Base-by-base conservation (phyloP, 2,329 filamentous ascomycete genomes). In the Colletotrichum graminicola region DNA sequence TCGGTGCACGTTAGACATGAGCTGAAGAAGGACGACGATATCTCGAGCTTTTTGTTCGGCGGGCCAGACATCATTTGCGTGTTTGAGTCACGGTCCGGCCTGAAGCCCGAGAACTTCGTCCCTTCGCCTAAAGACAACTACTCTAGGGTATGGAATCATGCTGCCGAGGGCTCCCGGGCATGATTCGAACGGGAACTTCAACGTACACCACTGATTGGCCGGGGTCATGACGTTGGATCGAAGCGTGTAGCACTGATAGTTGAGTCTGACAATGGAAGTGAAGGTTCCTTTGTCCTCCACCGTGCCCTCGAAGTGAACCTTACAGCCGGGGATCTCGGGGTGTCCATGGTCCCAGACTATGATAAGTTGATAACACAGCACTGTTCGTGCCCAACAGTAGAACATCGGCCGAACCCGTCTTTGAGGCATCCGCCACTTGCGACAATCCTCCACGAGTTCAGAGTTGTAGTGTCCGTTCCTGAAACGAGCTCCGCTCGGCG, bases 21-120 rank as follows among this genome's bases (percentile, higher is more conserved):
- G 2, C 7, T 82, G 39, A 70, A 77, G n/a, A 85, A 85, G 72
- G 82, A 82, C 3, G 76, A 84, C 2, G 81, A 84, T 71, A 79
- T 85, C 67, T 80, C 78, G 0, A 80, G 79, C 70, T 85, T 85
- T 71, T 77, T 80, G 71, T 84, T 84, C 72, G 83, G 84, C 23
- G 83, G 82, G 0, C 83, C 80, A 1, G 83, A 85, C 75, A 76
- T 81, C 23, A 79, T 84, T 23, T 67, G 81, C 34, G 78, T 84
- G 5, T 84, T 85, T 75, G 74, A 84, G 68, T 51, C 52, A 6
- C 71, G 75, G 59, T 74, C 76, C 18, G 65, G 67, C 32, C 56
- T 76, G 47, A 64, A 52, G n/a, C 59, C 71, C 1, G 51, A 73
- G 0, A 67, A 74, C 26, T 77, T 77, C 63, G 66, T 75, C 18